These are phyloP conservation scores for Tephrocybe rancida DNA, from an alignment of 768 basidiomycete genomes.

Conservation along the genomic window DNA sequence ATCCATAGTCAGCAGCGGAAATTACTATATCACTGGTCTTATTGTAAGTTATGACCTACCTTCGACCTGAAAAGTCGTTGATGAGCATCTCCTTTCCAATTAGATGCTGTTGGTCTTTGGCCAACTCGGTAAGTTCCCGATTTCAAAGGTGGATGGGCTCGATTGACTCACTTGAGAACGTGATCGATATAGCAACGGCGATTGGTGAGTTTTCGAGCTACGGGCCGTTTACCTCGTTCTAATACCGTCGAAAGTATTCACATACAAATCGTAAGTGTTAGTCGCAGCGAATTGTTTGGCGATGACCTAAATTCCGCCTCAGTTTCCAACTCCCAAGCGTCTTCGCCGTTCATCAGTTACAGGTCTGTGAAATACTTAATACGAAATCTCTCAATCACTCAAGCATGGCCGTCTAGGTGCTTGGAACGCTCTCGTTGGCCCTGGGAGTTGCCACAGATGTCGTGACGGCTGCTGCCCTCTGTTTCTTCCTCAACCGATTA, in stretches of 20 bases:
- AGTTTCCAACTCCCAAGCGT: slow-evolving; percentile 47
- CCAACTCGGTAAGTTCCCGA: slow-evolving; percentile 44
- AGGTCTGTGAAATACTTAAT: slow-evolving; percentile 32
- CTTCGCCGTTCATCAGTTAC: slow-evolving; percentile 43
- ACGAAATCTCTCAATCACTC: neutral
- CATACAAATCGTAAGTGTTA: slow-evolving; percentile 46
- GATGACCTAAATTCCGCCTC: neutral
- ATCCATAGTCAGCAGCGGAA: slow-evolving; percentile 56
- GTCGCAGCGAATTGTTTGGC: neutral
- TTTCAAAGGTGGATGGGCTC: slow-evolving; percentile 9
- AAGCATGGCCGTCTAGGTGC: slow-evolving; percentile 29
- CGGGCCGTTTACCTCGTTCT: too few relatives aligned
- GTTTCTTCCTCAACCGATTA: slow-evolving; percentile 59
- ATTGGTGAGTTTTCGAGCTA: too few relatives aligned
- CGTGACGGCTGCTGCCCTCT: slow-evolving; percentile 57
- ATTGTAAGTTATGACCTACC: slow-evolving; percentile 43
- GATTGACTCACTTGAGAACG: neutral
- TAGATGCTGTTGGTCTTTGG: slow-evolving; percentile 50
- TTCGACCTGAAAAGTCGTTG: neutral
- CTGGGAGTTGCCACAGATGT: slow-evolving; percentile 60
- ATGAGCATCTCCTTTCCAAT: neutral
- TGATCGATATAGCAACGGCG: too few relatives aligned
- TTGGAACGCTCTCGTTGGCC: slow-evolving; percentile 56
- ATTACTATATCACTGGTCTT: slow-evolving; percentile 50
- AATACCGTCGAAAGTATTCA: slow-evolving; percentile 29